Base-by-base conservation (phyloP, 2,329 filamentous ascomycete species). In the Myriangium duriaei region DNA sequence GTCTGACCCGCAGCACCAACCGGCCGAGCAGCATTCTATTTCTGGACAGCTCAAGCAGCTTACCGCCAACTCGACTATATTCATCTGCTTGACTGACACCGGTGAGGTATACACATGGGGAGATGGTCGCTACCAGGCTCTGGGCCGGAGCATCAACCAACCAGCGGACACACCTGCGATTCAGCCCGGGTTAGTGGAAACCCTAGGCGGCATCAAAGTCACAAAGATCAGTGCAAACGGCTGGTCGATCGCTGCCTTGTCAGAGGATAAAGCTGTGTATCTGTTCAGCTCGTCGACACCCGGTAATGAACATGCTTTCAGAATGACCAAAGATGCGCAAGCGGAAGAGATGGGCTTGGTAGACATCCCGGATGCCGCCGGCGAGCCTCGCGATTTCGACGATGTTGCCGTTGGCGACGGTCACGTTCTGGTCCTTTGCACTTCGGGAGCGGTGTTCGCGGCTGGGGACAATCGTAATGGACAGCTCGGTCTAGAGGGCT, bases 351-450 rank as follows among this genome's bases (percentile, higher is more conserved):
- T 56, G 12, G 48, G 41, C n/a, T 39, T 59, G 14, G 49, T 55
- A 12, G 47, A 50, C 4, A 34, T 57, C 14, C 39, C 47, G 21
- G 61, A 65, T 4, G 58, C 56, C 4, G 57, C 62, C 14, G 72
- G 14, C 4, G 51, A 54, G 30, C 45, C 50, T 4, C 34, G 48
- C 11, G 54, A 80, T 42, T 58, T 80, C 2, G 44, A 61, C 4
- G 74, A 79, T 44, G 59, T 77, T 28, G 70, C 64, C 1, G 50
- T 80, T 4, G 77, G 77, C 0, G 67, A 70, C 24, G 61, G 63
- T 5, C 76, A 81, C 52, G 62, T 73, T n/a, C 58, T 78, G 6
- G 68, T 67, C 4, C 51, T 80, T 15, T 70, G 66, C 0, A 57
- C 59, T 0, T 58, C 64, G 2, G 64, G 65, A 0, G 57, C 58